Percentiles rank a stretch among this genome's conserved stretches.
phyloP scores from a whole-genome alignment of 78 protist species.

The Speleostelium caveatum region DNA sequence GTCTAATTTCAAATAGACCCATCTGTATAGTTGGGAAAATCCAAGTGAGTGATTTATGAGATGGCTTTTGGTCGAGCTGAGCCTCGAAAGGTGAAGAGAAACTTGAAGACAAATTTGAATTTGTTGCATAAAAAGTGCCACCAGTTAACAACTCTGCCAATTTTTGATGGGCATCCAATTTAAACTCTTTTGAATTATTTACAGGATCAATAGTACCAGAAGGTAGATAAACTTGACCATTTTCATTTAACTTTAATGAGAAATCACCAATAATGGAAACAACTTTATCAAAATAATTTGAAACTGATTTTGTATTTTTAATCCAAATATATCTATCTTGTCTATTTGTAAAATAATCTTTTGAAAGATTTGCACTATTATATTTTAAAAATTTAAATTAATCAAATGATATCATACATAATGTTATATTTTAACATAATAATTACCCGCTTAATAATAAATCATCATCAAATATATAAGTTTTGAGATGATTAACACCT shows the following conservation, averaged over 20 bases:
- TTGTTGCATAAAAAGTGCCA: not conserved
- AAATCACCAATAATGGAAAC: conserved; percentile 16
- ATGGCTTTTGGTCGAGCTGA: not conserved
- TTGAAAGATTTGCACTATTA: conserved; percentile 71
- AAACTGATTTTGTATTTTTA: not conserved
- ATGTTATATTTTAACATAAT: not conserved
- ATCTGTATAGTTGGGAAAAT: conserved; percentile 74
- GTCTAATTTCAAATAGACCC: conserved; percentile 71
- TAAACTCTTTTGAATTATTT: conserved; percentile 21
- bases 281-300: conserved; percentile 13
- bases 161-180: conserved; percentile 11
- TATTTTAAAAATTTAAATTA: no score
- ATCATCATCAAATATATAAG: conserved; percentile 82
- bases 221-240: not conserved
- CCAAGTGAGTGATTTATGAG: no score
- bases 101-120: not conserved
- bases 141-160: conserved; percentile 19
- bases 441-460: conserved; percentile 70
- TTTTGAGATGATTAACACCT: conserved; percentile 83
- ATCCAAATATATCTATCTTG: conserved; percentile 81
- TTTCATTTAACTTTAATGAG: not conserved
- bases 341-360: conserved; percentile 80
- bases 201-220: conserved; percentile 30
- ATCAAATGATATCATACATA: not conserved
- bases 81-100: conserved; percentile 1